A percentile compares a stretch with the other conserved stretches of the same genome.
These are phyloP conservation scores for Pythium rhizo-oryzae DNA, from an alignment of 352 stramenopile genomes.

Conservation along the genomic window DNA sequence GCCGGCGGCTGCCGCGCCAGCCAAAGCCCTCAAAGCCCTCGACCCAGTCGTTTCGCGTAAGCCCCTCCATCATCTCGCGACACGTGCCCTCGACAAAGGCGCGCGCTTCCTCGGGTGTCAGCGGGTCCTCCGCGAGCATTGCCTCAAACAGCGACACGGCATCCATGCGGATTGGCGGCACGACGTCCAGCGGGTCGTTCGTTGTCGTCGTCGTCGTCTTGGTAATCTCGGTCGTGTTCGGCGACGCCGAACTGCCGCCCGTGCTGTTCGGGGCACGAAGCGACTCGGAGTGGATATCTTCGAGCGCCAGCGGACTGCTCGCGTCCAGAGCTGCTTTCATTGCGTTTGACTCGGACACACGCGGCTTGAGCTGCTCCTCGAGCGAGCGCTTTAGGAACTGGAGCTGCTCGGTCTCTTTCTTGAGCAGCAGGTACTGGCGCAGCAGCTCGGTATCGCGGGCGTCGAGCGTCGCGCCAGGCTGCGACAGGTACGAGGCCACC, in stretches of 20 bases:
- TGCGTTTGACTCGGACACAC: not conserved
- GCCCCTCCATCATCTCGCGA: slow-evolving; percentile 64
- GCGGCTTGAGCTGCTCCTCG: slow-evolving; percentile 15
- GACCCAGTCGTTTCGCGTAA: slow-evolving; percentile 28
- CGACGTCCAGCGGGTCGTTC: slow-evolving; percentile 20
- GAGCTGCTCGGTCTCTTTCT: slow-evolving; percentile 45
- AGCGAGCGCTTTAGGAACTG: slow-evolving; percentile 24
- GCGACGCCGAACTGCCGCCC: not conserved
- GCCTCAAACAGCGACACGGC: slow-evolving; percentile 49
- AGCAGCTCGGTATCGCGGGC: slow-evolving; percentile 4
- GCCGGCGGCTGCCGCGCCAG: slow-evolving; percentile 50
- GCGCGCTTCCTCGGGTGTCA: slow-evolving; percentile 43
- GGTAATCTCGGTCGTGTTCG: too few species aligned
- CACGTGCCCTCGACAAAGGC: slow-evolving; percentile 57
- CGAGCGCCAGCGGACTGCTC: not conserved
- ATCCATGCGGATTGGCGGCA: slow-evolving; percentile 19
- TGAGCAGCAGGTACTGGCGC: slow-evolving; percentile 33
- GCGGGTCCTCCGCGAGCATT: slow-evolving; percentile 44
- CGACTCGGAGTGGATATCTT: not conserved
- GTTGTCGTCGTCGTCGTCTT: not conserved
- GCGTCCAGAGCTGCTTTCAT: not conserved
- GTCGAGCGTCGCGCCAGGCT: not conserved
- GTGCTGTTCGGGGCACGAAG: not conserved
- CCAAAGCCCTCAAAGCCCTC: slow-evolving; percentile 50
- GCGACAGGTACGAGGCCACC: slow-evolving; percentile 4